A percentile compares a stretch with the other conserved stretches of the same genome.
Evolutionary conservation across 2,329 filamentous ascomycete genomes (phyloP).

Genomic region (Phyllosticta capitalensis): DNA sequence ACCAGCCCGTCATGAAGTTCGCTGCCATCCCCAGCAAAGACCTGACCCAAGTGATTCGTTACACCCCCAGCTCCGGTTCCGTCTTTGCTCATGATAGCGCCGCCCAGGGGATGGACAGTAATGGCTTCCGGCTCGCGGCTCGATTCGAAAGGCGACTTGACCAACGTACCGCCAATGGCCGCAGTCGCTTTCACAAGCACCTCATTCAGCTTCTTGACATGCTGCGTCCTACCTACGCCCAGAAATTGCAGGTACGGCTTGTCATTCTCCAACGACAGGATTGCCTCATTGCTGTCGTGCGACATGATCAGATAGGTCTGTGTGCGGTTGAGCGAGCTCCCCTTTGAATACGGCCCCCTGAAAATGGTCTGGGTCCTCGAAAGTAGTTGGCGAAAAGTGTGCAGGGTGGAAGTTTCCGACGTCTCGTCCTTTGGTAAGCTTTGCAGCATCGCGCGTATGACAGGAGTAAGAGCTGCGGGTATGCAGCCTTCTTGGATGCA

Average conservation of each 20-base stretch:
- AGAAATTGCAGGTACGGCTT: slow-evolving; percentile 51
- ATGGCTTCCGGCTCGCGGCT: slow-evolving; percentile 36
- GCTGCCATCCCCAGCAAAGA: slow-evolving; percentile 45
- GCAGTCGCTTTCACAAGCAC: slow-evolving; percentile 46
- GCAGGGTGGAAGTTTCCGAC: slow-evolving; percentile 30
- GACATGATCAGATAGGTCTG: slow-evolving; percentile 59
- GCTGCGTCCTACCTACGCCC: slow-evolving; percentile 47
- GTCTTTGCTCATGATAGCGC: slow-evolving; percentile 53
- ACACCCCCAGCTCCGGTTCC: slow-evolving; percentile 49
- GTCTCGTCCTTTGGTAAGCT: slow-evolving; percentile 40
- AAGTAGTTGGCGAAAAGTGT: slow-evolving; percentile 33
- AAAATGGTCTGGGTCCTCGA: slow-evolving; percentile 45
- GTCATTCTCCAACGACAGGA: slow-evolving; percentile 49
- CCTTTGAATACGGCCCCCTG: slow-evolving; percentile 48
- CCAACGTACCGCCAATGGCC: slow-evolving; percentile 50
- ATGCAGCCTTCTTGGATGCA: slow-evolving; percentile 56
- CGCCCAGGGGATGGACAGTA: slow-evolving; percentile 59
- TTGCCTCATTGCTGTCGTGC: slow-evolving; percentile 55
- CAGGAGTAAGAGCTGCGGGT: slow-evolving; percentile 45
- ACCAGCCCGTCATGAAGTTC: slow-evolving; percentile 50
- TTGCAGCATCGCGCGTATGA: slow-evolving; percentile 50
- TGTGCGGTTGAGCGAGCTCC: slow-evolving; percentile 50
- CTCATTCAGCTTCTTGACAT: slow-evolving; percentile 44
- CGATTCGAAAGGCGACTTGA: slow-evolving; percentile 50
- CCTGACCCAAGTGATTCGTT: slow-evolving; percentile 51